A percentile compares a stretch with the other conserved stretches of the same genome.
Evolutionary conservation across 176 grass and related monocot genomes (phyloP).

Genomic region (Hordeum marinum): DNA sequence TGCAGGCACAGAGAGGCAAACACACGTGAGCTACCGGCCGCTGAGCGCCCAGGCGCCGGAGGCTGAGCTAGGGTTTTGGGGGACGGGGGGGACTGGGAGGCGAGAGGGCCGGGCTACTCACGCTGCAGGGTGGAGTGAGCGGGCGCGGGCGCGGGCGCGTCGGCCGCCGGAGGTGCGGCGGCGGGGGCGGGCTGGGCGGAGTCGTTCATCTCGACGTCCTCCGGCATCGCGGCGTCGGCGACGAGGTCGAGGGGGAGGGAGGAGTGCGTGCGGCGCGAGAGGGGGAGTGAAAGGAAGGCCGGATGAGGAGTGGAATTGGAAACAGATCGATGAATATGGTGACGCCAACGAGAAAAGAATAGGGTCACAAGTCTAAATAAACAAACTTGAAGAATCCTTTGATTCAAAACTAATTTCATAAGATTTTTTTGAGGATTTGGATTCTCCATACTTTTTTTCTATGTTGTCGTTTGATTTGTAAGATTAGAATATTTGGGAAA

Average conservation of each 20-base stretch:
- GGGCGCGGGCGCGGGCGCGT: not conserved
- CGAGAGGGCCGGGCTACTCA: not conserved
- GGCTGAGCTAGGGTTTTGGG: constrained; percentile 32
- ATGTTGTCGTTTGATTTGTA: too few relatives aligned
- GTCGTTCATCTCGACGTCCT: constrained; percentile 38
- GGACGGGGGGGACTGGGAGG: not conserved
- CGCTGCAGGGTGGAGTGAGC: constrained; percentile 10
- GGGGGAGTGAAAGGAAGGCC: not conserved
- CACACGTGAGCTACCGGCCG: not conserved
- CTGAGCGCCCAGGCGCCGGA: not conserved
- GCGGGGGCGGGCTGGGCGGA: not conserved
- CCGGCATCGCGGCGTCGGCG: constrained; percentile 25
- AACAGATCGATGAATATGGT: not conserved
- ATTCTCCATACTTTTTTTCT: too few relatives aligned
- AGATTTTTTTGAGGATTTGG: too few relatives aligned
- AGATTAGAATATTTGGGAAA: too few relatives aligned
- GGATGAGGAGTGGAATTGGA: not conserved
- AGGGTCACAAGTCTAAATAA: not conserved
- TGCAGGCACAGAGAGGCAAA: not conserved
- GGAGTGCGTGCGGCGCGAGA: not conserved
- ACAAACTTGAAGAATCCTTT: not conserved
- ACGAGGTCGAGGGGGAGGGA: not conserved
- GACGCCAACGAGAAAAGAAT: not conserved
- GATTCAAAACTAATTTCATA: too few relatives aligned
- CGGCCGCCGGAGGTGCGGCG: not conserved